Evolutionary conservation across 2,329 filamentous ascomycete species (phyloP).

Genomic region (Diaporthe longicolla): DNA sequence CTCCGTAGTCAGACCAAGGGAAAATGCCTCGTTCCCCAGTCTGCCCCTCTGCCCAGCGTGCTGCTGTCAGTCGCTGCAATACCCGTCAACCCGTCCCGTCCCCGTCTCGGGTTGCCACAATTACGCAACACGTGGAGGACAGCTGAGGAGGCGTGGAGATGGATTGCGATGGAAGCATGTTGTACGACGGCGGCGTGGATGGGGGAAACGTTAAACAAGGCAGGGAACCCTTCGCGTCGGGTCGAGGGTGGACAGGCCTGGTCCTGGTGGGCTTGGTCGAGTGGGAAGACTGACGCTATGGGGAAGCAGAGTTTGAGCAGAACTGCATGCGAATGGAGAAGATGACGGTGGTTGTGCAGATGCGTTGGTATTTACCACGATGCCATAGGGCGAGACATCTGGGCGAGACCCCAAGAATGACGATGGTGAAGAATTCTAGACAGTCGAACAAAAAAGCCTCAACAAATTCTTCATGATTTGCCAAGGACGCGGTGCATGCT

Average conservation of each 20-base stretch:
- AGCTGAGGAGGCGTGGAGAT: constrained; percentile 12
- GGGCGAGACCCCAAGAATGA: neutral
- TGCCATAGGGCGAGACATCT: constrained; percentile 2
- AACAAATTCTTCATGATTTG: constrained; percentile 21
- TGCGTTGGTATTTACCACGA: neutral
- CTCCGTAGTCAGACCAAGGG: no score
- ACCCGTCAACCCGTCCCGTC: neutral
- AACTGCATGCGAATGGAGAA: neutral
- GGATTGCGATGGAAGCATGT: constrained; percentile 19
- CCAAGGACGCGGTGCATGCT: constrained; percentile 5
- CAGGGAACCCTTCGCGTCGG: constrained; percentile 15
- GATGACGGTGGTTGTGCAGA: constrained; percentile 6
- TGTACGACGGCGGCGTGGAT: neutral
- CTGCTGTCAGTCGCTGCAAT: neutral
- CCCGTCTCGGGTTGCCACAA: constrained; percentile 21
- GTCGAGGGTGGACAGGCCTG: neutral
- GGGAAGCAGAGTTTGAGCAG: neutral
- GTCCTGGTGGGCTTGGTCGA: neutral
- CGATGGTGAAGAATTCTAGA: neutral
- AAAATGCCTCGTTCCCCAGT: constrained; percentile 20
- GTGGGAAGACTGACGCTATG: neutral
- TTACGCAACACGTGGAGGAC: constrained; percentile 32
- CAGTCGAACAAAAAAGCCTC: neutral
- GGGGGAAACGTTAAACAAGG: neutral
- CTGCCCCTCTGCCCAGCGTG: no score